Base-by-base conservation (phyloP, 352 stramenopile genomes). In the Globisporangium polare region DNA sequence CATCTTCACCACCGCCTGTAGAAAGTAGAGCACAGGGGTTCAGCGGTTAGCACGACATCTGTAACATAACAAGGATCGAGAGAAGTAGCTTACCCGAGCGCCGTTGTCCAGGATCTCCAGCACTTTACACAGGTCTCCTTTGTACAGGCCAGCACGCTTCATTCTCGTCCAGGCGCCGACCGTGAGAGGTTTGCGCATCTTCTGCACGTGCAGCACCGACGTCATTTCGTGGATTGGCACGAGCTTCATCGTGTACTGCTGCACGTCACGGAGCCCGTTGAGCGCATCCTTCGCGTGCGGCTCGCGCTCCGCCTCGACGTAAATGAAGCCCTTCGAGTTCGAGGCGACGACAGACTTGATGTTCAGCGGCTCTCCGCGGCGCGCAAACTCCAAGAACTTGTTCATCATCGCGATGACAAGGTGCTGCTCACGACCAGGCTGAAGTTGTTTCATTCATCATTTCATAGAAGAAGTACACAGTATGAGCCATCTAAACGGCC, bases 191-290 rank as follows among this genome's bases (percentile, higher is more conserved):
- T 93, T 96, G 61, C 84, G 80, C 66, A 86, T 84, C 55, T 86
- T 93, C 60, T 94, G 83, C 4, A 96, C 78, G 47, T 88, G 94
- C 7, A 96, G 68, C n/a, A 96, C 87, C 1, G 84, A 90, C 27
- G 87, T 94, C 87, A 96, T 96, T 67, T 96, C 87, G 60, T 96
- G 86, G 29, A 96, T 89, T 15, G 87, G 87, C 15, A 96, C 87
- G 2, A 96, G 71, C 67, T 96, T 94, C 83, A 96, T 92, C 22
- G 84, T 91, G 75, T 90, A 95, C 68, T 89, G 83, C 57, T 89
- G 77, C 53, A 96, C 83, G 49, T 95, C 86, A 58, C 86, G 83
- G 15, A 96, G 73, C 7, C 87, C 87, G 45, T 90, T 94, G 15
- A 96, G 68, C 8, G 84, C 87, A 50, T 96, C 86, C 60, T 92